Evolutionary conservation across 305 asterid species (phyloP).

Genomic region (Fraxinus xanthoxyloides): DNA sequence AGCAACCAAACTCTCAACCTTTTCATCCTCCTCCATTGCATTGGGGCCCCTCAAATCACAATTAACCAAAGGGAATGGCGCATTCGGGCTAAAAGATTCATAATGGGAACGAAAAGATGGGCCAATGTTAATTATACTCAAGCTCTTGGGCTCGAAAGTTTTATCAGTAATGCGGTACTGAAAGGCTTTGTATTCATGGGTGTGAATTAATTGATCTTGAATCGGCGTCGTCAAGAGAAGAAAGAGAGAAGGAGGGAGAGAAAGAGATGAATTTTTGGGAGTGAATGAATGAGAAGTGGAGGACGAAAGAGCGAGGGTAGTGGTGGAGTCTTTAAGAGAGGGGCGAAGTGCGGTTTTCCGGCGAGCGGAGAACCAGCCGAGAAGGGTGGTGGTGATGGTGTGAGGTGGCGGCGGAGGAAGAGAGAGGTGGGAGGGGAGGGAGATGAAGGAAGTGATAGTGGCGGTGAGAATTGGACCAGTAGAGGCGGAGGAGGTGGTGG

Average conservation of each 20-base stretch:
- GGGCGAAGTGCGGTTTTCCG: slow-evolving; percentile 85
- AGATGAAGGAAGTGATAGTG: slow-evolving; percentile 55
- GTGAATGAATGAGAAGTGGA: slow-evolving; percentile 36
- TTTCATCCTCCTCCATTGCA: slow-evolving; percentile 68
- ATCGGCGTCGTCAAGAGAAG: slow-evolving; percentile 75
- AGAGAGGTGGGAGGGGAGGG: slow-evolving; percentile 63
- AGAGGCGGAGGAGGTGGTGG: slow-evolving; percentile 29
- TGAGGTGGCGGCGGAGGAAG: slow-evolving; percentile 49
- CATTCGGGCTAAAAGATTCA: slow-evolving; percentile 62
- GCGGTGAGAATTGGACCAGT: slow-evolving; percentile 48
- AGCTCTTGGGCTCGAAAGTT: slow-evolving; percentile 58
- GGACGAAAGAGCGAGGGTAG: slow-evolving; percentile 40
- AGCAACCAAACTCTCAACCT: slow-evolving; percentile 28
- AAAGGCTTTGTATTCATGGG: slow-evolving; percentile 81
- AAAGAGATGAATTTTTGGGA: slow-evolving; percentile 44
- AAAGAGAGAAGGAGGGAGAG: slow-evolving; percentile 61
- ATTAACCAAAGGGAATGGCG: slow-evolving; percentile 58
- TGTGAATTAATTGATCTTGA: slow-evolving; percentile 72
- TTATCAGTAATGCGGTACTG: slow-evolving; percentile 35
- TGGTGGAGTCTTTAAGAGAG: slow-evolving; percentile 56
- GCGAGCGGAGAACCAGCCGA: slow-evolving; percentile 89
- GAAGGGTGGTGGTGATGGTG: slow-evolving; percentile 32
- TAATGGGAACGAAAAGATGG: slow-evolving; percentile 79
- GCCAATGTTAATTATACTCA: slow-evolving; percentile 68
- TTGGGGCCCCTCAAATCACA: slow-evolving; percentile 45